phyloP scores from a whole-genome alignment of 352 stramenopile genomes.

The Globisporangium irregulare region DNA sequence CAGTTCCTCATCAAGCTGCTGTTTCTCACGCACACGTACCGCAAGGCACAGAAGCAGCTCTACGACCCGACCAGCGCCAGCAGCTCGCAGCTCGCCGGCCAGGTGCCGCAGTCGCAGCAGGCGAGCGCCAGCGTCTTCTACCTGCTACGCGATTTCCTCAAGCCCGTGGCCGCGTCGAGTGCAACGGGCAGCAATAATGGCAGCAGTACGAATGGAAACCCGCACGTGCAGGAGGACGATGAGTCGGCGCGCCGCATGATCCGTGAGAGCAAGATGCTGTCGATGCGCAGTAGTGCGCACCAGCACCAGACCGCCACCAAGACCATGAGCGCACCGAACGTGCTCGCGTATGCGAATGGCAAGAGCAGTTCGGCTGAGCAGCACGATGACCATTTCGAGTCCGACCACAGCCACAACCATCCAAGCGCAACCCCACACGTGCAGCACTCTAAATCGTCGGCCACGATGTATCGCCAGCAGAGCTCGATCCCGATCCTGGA shows the following conservation, averaged over 20 bases:
- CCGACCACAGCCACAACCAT: neutral
- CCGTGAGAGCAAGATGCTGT: constrained; percentile 71
- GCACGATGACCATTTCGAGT: neutral
- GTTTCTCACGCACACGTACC: constrained; percentile 69
- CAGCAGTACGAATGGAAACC: neutral
- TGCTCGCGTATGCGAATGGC: constrained; percentile 2
- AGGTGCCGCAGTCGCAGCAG: constrained; percentile 37
- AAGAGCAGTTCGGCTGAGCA: neutral
- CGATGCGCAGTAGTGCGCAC: constrained; percentile 33
- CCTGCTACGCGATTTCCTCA: constrained; percentile 70
- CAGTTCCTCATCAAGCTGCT: constrained; percentile 75
- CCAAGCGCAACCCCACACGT: neutral
- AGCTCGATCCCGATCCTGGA: constrained; percentile 18
- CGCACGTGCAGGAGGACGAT: constrained; percentile 28
- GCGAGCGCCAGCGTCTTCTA: constrained; percentile 65
- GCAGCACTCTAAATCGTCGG: constrained; percentile 3
- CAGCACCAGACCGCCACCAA: constrained; percentile 7
- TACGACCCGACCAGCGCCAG: constrained; percentile 30
- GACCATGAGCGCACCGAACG: constrained; percentile 15
- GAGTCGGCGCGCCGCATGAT: constrained; percentile 36
- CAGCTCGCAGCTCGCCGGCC: constrained; percentile 21
- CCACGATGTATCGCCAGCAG: constrained; percentile 10
- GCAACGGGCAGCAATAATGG: neutral
- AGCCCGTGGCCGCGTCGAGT: constrained; percentile 23
- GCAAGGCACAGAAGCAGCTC: constrained; percentile 66